Evolutionary conservation across 768 basidiomycete genomes (phyloP), one percentile per base, ranked within the genome.

Genomic region (Suillus decipiens): DNA sequence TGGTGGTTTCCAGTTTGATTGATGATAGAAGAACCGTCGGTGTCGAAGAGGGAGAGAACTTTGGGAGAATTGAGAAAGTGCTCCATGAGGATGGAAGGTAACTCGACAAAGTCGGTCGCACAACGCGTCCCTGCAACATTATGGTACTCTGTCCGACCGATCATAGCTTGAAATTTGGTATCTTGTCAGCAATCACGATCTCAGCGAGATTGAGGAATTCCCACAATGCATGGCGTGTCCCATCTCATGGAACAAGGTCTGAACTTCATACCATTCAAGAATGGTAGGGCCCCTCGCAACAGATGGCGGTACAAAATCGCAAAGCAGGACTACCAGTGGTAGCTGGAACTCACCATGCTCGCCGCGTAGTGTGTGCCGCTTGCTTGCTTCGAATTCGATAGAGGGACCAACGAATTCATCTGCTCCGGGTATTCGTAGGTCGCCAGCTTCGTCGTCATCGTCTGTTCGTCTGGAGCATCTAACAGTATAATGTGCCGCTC

Each of bases 171-270:
- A 31, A 41, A 3, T 15, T 41, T 41, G 68, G 14, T 33, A 36
- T 50, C 63, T 55, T 61, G 57, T 63, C 6, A 61, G 39, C 51
- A n/a, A 41, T 59, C 36, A 19, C 51, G 66, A 39, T 61, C 24
- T 59, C 48, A 53, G 48, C 33, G 58, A 45, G 39, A 36, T 33
- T 22, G 43, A 61, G 22, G 17, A 67, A 47, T 14, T n/a, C 95
- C 82, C 71, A 98, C 97, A 99, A 73, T 99, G 97, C 86, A 99
- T 95, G 12, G 97, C 97, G 77, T 99, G 97, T 1, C 97, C 97
- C 95, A 99, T 97, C 78, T 99, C 97, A 70, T 99, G 97, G 78
- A 95, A 97, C 28, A 99, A 79, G 2, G 96, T 99, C 72, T 91
- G 81, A 10, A 98, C 93, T 68, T 99, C 95, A 68, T 91, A 89